Conservation (phyloP, 2,329 filamentous ascomycete genomes). For the Microdochium trichocladiopsis region DNA sequence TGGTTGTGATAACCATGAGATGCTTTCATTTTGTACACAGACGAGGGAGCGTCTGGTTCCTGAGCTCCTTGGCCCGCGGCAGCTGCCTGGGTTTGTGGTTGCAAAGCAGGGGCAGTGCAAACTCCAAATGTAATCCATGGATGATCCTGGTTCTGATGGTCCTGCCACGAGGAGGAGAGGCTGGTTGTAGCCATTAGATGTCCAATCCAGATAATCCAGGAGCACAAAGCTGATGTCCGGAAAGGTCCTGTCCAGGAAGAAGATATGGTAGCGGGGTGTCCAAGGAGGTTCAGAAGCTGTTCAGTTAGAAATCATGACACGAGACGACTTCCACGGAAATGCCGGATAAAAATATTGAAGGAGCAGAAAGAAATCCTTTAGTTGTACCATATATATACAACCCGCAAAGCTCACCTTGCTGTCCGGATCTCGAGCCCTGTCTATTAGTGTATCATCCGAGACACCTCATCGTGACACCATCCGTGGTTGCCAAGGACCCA, state of each 20-base stretch:
- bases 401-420: constrained; percentile 43
- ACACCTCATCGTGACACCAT: constrained; percentile 20
- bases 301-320: constrained; percentile 8
- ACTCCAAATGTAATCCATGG: background rate
- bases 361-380: constrained; percentile 26
- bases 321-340: constrained; percentile 12
- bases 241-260: background rate
- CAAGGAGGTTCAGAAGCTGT: background rate
- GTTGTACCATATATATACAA: constrained; percentile 47
- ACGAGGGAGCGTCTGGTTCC: background rate
- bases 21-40: background rate
- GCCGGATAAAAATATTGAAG: constrained; percentile 13
- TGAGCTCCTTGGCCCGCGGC: background rate
- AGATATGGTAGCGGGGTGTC: background rate
- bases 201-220: no score
- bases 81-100: background rate
- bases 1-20: background rate
- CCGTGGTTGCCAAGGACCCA: constrained; percentile 17
- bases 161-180: no score
- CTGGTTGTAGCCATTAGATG: no score
- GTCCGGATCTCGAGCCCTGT: constrained; percentile 36
- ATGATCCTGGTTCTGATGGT: no score
- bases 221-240: no score
- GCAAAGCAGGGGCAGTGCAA: background rate
- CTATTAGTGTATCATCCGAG: constrained; percentile 23